Evolutionary conservation across 257 asterid species (phyloP), one percentile per base, ranked within the genome.

Genomic region (Marsdenia floribunda): DNA sequence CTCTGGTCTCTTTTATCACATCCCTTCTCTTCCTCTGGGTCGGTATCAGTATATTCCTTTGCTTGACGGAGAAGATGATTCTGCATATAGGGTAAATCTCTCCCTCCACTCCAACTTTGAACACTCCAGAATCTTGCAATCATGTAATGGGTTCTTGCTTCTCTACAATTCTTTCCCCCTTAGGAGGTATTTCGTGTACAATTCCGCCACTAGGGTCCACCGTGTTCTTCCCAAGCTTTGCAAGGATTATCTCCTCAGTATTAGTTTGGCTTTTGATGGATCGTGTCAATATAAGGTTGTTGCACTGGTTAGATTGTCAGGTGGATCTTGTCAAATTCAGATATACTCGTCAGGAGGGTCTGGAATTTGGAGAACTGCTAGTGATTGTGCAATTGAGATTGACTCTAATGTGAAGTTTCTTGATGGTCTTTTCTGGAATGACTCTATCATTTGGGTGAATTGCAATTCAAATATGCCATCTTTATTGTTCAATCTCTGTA

Each of bases 141-240:
- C 77, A 6, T 44, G 71, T 61, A 61, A 73, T 60, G 77, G 77
- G 70, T 15, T 73, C 24, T 73, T 73, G n/a, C 55, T 73, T 11
- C 44, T 73, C 19, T 71, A 9, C 76, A 59, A 46, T 60, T 44
- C 60, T 22, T 73, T 46, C 37, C 70, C 68, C 16, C 3, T 58
- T 26, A 49, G 37, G 18, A 42, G 24, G 49, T 59, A 58, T 57
- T 60, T 24, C 18, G 76, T 73, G 15, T 73, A 55, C 42, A 73
- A 73, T 40, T 38, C 68, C 14, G 10, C 55, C 40, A 42, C 33
- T 22, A 42, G 59, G 59, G 18, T n/a, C 35, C 57, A 40, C 16
- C 7, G 1, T 22, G 38, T 73, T 42, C 68, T 73, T 38, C 68
- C 55, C 3, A 44, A 29, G 22, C 54, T 73, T 73, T 57, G 26